phyloP scores from a whole-genome alignment of 2,329 filamentous ascomycete genomes.

The Plenodomus tracheiphilus region DNA sequence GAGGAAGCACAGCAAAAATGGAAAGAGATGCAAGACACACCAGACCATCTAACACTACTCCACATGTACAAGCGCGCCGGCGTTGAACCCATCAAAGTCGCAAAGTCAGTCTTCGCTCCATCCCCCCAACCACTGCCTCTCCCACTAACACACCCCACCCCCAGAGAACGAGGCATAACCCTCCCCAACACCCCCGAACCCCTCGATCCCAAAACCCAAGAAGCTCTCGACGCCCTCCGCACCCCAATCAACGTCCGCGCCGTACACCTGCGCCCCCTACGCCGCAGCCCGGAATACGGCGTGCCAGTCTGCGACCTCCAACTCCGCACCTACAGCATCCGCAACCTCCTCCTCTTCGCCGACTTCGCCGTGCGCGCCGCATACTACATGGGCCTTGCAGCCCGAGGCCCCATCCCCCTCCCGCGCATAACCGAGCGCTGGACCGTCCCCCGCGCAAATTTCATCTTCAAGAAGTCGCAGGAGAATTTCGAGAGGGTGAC shows the following conservation, averaged over 20 bases:
- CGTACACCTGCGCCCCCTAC: slow-evolving; percentile 81
- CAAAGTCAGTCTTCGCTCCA: slow-evolving; percentile 28
- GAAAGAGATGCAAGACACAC: slow-evolving; percentile 35
- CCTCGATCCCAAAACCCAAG: slow-evolving; percentile 33
- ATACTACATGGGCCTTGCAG: slow-evolving; percentile 88
- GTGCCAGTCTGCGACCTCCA: slow-evolving; percentile 90
- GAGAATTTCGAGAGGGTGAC: slow-evolving; percentile 98
- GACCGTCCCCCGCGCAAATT: slow-evolving; percentile 87
- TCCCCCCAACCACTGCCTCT: neutral
- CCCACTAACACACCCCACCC: neutral
- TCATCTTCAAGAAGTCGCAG: slow-evolving; percentile 96
- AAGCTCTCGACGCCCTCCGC: slow-evolving; percentile 38
- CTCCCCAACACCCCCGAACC: slow-evolving; percentile 35
- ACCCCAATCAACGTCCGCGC: slow-evolving; percentile 78
- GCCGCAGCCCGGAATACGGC: slow-evolving; percentile 72
- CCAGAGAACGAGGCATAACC: slow-evolving; percentile 36
- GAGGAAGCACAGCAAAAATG: slow-evolving; percentile 33
- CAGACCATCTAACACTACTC: slow-evolving; percentile 35
- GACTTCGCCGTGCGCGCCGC: slow-evolving; percentile 94
- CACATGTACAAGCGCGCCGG: slow-evolving; percentile 38
- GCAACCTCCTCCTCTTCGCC: slow-evolving; percentile 89
- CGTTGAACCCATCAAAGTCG: slow-evolving; percentile 40
- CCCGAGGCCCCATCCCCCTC: slow-evolving; percentile 81
- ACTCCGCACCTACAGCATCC: slow-evolving; percentile 84
- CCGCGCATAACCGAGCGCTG: slow-evolving; percentile 88